Evolutionary conservation across 2,329 filamentous ascomycete genomes (phyloP), one percentile per base, ranked within the genome.

Genomic region (Talaromyces marneffei): DNA sequence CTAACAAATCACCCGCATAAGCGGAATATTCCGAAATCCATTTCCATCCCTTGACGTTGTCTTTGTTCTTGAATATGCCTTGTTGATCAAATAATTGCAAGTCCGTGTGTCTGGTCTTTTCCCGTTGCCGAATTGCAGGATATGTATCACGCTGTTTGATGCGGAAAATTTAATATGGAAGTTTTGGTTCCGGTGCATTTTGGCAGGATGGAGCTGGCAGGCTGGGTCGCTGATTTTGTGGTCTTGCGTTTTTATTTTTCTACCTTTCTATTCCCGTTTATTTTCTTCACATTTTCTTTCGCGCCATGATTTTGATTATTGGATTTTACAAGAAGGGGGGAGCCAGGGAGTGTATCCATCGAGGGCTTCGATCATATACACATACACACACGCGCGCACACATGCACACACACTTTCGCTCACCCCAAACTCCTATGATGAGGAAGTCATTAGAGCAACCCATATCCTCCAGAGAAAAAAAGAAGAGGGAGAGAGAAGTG

Each of bases 1-100:
- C 76, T 59, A 78, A 72, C 71, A 79, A 80, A 68, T 79, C 78
- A 58, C 77, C 77, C 52, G 75, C 74, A 58, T 59, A 48, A 63
- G 50, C 61, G 53, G 53, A 29, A 55, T 5, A 7, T 39, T 23
- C 16, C 42, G 53, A 44, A 46, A 56, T 33, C 48, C 53, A 60
- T 57, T 57, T 37, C 63, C 63, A 58, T 65, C 65, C 65, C 57
- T 48, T 62, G 62, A 53, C 63, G 50, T 55, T 39, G 46, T 55
- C 25, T 23, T 44, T 55, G 44, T 54, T 61, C 55, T 39, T 50
- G 57, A 58, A 64, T 52, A 55, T 55, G 52, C 52, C 52, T 55
- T 40, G 52, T 55, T 55, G 48, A 62, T 67, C 68, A 69, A 67
- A 65, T 71, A 75, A 6, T 70, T 74, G 35, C 68, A 68, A 72